These are phyloP conservation scores for Solanum bulbocastanum DNA, from an alignment of 257 asterid species.

Conservation along the genomic window DNA sequence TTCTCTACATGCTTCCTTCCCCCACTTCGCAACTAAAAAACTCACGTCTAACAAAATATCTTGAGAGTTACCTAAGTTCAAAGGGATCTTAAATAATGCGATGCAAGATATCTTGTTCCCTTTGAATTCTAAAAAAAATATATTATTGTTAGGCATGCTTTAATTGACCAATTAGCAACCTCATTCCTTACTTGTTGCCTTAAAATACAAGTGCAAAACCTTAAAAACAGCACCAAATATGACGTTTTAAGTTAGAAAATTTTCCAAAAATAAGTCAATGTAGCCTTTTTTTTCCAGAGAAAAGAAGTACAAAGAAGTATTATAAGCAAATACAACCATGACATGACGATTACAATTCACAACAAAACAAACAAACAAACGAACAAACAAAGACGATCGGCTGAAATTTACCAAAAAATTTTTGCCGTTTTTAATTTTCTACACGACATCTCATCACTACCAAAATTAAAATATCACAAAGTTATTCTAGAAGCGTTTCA, in stretches of 20 bases:
- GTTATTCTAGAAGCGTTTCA: neutral
- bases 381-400: conserved; percentile 5
- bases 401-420: conserved; percentile 15
- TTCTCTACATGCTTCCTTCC: neutral
- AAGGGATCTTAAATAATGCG: neutral
- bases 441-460: conserved; percentile 1
- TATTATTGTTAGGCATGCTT: neutral
- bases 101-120: no score
- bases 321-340: neutral
- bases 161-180: neutral
- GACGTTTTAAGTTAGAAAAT: neutral
- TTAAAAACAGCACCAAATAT: neutral
- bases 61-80: neutral
- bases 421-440: conserved; percentile 3
- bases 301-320: neutral
- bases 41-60: no score
- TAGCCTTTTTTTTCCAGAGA: neutral
- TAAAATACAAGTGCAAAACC: neutral
- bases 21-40: neutral
- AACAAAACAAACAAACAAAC: conserved; percentile 1
- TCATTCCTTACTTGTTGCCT: neutral
- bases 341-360: neutral
- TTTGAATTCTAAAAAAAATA: no score
- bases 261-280: neutral
- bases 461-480: neutral